Evolutionary conservation across 345 rosid species (phyloP).

Genomic region (Eucalyptus pauciflora): DNA sequence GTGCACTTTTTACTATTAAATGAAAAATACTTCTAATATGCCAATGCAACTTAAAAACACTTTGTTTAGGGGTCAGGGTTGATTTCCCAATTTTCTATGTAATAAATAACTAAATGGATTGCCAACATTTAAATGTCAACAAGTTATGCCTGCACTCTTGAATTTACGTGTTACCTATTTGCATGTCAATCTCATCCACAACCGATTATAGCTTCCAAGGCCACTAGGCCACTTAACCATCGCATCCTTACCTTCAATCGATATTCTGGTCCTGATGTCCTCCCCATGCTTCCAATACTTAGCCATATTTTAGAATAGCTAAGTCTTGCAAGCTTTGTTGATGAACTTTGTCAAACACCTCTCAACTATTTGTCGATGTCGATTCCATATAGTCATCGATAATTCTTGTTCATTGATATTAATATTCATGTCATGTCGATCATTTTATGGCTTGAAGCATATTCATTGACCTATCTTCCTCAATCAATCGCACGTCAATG

Average conservation of each 20-base stretch:
- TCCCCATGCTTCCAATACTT: background rate
- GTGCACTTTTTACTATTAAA: too few relatives aligned
- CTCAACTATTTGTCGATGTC: background rate
- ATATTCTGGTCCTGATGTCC: background rate
- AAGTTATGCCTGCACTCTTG: accelerated
- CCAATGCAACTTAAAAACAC: too few relatives aligned
- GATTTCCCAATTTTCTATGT: too few relatives aligned
- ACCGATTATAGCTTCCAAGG: background rate
- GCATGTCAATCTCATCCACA: too few relatives aligned
- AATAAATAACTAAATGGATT: too few relatives aligned
- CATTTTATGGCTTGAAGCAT: background rate
- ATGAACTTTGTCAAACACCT: background rate
- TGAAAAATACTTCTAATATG: too few relatives aligned
- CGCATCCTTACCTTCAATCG: background rate
- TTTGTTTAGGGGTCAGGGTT: too few relatives aligned
- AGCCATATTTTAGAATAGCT: background rate
- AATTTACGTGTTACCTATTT: too few relatives aligned
- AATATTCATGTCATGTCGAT: too few relatives aligned
- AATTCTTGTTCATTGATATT: background rate
- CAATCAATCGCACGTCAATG: too few relatives aligned
- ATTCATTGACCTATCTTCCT: too few relatives aligned
- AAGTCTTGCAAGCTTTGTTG: background rate
- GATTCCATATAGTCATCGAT: background rate
- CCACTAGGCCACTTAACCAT: background rate
- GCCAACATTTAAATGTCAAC: too few relatives aligned